Percentiles rank a stretch among this genome's conserved stretches.
Conservation (phyloP, 2,329 filamentous ascomycete genomes). For the Allantophomopsis lycopodina region DNA sequence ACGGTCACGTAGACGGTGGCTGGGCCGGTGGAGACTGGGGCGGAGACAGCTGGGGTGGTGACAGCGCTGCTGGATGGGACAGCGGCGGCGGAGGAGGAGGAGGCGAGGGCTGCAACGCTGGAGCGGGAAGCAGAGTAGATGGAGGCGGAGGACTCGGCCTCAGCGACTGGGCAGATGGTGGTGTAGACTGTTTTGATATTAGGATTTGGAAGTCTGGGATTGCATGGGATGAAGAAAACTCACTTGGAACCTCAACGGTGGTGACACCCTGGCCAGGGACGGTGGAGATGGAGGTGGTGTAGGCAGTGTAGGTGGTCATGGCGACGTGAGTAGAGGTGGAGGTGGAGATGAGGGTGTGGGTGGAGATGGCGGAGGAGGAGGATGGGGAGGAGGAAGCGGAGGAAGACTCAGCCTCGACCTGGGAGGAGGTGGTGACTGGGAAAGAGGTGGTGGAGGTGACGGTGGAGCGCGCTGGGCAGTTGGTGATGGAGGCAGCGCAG, state of each 20-base stretch:
- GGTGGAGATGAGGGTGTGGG: too few relatives aligned
- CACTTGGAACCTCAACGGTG: too few relatives aligned
- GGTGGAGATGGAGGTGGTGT: conserved; percentile 5
- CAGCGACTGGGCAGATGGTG: too few relatives aligned
- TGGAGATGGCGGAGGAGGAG: conserved; percentile 15
- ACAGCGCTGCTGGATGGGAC: conserved; percentile 4
- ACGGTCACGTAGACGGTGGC: conserved; percentile 22
- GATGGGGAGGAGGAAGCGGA: conserved; percentile 1
- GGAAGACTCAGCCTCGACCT: background rate
- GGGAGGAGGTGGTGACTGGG: conserved; percentile 5
- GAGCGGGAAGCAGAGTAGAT: conserved; percentile 6
- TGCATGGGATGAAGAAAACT: too few relatives aligned
- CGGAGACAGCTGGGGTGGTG: conserved; percentile 3
- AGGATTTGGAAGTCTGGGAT: too few relatives aligned
- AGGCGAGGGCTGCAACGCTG: conserved; percentile 7
- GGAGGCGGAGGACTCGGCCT: background rate
- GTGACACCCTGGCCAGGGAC: conserved; percentile 4
- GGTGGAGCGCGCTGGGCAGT: conserved; percentile 11
- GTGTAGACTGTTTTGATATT: too few relatives aligned
- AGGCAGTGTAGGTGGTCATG: conserved; percentile 10
- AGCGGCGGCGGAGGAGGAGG: conserved; percentile 9
- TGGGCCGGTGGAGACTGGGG: background rate
- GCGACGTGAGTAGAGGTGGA: conserved; percentile 10
- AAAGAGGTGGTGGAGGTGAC: conserved; percentile 9
- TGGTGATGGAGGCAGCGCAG: conserved; percentile 25